These are phyloP conservation scores for Candida nemodendra DNA, from an alignment of 805 yeast genomes.

Conservation along the genomic window DNA sequence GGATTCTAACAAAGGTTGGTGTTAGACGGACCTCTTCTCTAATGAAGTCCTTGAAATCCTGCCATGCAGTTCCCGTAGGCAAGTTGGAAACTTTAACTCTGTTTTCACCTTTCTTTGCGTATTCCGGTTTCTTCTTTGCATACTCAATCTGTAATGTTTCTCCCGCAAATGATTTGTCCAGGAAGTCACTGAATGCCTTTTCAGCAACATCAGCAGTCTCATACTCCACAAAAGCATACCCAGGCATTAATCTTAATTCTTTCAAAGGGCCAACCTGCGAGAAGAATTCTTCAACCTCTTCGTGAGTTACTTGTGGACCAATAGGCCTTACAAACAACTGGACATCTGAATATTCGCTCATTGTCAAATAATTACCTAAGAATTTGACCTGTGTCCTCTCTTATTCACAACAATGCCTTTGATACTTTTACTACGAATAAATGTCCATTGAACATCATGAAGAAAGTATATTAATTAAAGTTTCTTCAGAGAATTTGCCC, in stretches of 20 bases:
- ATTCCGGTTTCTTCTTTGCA: constrained; percentile 50
- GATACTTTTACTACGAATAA: too few relatives aligned
- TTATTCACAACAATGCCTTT: too few relatives aligned
- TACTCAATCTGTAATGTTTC: constrained; percentile 50
- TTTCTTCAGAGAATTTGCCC: too few relatives aligned
- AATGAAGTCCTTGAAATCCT: constrained; percentile 86
- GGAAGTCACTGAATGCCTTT: constrained; percentile 47
- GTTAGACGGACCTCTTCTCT: constrained; percentile 66
- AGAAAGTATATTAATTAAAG: too few relatives aligned
- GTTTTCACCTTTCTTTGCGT: constrained; percentile 67
- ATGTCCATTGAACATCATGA: too few relatives aligned
- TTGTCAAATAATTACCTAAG: too few relatives aligned
- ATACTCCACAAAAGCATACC: constrained; percentile 88
- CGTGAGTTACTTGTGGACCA: constrained; percentile 34
- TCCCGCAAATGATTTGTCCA: constrained; percentile 48
- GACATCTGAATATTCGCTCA: constrained; percentile 33
- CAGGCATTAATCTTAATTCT: constrained; percentile 71
- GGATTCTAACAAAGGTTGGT: constrained; percentile 60
- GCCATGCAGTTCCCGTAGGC: constrained; percentile 82
- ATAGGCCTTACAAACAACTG: constrained; percentile 40
- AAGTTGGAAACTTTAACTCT: constrained; percentile 68
- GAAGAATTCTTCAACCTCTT: constrained; percentile 69
- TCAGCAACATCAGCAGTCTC: constrained; percentile 57
- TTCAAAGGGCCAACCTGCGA: constrained; percentile 62
- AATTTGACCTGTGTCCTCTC: too few relatives aligned